Evolutionary conservation across 179 eudicot species (phyloP).

Genomic region (Beta lomatogona): DNA sequence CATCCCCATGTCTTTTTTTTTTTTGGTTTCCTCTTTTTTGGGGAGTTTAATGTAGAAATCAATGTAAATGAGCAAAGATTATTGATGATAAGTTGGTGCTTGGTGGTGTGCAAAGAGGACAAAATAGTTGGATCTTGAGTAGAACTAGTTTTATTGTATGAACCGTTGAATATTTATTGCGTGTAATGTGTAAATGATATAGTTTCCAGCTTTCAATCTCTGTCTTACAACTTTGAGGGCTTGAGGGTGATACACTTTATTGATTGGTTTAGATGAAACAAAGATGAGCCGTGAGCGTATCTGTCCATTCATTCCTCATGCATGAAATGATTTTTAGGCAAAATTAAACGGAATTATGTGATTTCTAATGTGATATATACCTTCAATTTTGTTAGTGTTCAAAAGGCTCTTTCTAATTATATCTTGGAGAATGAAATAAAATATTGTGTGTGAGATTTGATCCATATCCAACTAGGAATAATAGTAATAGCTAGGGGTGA

Average conservation of each 20-base stretch:
- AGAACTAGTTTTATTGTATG: neutral
- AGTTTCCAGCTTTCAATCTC: neutral
- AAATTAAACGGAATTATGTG: too few relatives aligned
- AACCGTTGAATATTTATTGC: slow-evolving; percentile 1
- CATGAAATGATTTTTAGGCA: too few relatives aligned
- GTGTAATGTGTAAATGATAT: neutral
- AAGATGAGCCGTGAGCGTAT: too few relatives aligned
- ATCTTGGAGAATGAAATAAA: too few relatives aligned
- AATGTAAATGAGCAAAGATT: neutral
- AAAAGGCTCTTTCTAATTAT: too few relatives aligned
- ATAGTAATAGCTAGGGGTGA: too few relatives aligned
- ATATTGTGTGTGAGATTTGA: too few relatives aligned
- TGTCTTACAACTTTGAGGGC: neutral
- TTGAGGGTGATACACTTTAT: neutral
- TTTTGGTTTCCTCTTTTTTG: neutral
- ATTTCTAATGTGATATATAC: too few relatives aligned
- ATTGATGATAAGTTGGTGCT: neutral
- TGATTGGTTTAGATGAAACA: neutral
- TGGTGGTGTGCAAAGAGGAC: slow-evolving; percentile 9
- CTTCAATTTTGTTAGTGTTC: too few relatives aligned
- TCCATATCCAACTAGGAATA: too few relatives aligned
- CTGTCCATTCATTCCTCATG: too few relatives aligned
- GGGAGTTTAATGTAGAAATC: neutral
- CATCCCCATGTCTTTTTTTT: slow-evolving; percentile 4
- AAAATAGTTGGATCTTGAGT: slow-evolving; percentile 21